Evolutionary conservation across 139 green algal genomes (phyloP), one percentile per base, ranked within the genome.

Genomic region (Chlamydomonas incerta): DNA sequence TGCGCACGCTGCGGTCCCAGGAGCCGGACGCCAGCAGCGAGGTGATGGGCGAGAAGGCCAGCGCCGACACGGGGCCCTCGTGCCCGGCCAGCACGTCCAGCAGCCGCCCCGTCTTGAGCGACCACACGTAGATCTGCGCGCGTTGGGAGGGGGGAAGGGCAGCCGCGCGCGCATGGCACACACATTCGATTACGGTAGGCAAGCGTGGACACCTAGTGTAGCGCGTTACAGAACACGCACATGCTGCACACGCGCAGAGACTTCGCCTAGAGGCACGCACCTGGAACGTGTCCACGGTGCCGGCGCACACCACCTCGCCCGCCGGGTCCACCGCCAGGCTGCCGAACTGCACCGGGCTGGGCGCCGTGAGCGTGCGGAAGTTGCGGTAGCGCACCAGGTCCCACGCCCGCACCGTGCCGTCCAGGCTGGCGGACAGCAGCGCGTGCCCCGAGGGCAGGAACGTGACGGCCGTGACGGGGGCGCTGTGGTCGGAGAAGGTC

Each of bases 331-430:
- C 91, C 0, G 98, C 95, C 69, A 99, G 74, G 35, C 76, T 96
- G 55, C 79, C 83, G 72, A 99, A 97, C 93, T 99, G 97, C 35
- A 93, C 92, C 24, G 96, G 92, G 23, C 82, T 75, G 15, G 96
- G 96, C 2, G 95, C 90, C 58, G 95, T 98, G 37, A 99, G 91
- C 0, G 96, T 99, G 75, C 98, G 92, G 93, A 99, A 99, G 94
- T 97, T 98, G 81, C 98, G 95, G 85, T 97, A 96, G 33, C 80
- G 91, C 66, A 99, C 85, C 60, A 99, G 92, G 92, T 99, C 97
- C 65, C 92, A 99, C 0, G 96, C 96, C 3, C 97, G 93, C 70
- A 99, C 96, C 33, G 97, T 99, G 67, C 97, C 97, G 85, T 99
- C 97, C 76, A 95, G 90, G 4, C 87, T 94, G 31, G 94, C 89